phyloP scores from a whole-genome alignment of 495 filamentous ascomycete species.

The Xylaria grammica region DNA sequence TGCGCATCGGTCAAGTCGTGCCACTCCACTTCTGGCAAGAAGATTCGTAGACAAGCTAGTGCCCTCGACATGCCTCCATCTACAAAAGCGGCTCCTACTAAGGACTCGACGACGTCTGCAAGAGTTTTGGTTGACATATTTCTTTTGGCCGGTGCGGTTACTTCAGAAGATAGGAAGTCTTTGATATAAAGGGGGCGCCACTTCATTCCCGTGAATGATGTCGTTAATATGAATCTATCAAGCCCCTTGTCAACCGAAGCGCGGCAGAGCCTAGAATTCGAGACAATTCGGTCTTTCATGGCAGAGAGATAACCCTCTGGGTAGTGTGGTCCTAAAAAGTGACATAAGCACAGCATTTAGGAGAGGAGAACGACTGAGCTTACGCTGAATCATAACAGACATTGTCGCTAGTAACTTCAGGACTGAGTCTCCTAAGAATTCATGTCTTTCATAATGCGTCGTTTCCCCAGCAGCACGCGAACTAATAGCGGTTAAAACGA shows the following conservation, averaged over 20 bases:
- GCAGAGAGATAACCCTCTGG: constrained; percentile 79
- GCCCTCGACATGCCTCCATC: constrained; percentile 72
- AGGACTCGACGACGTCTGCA: constrained; percentile 85
- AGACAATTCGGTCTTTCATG: constrained; percentile 70
- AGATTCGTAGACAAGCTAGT: constrained; percentile 64
- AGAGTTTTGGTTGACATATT: constrained; percentile 76
- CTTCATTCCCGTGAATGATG: constrained; percentile 67
- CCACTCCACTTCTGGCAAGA: constrained; percentile 70
- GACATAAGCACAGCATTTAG: background rate
- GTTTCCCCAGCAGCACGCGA: constrained; percentile 64
- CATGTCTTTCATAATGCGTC: constrained; percentile 82
- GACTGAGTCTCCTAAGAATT: constrained; percentile 87
- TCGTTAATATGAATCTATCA: constrained; percentile 74
- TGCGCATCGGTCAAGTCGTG: constrained; percentile 41
- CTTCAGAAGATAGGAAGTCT: constrained; percentile 42
- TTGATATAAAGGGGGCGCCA: constrained; percentile 73
- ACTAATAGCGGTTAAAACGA: constrained; percentile 76
- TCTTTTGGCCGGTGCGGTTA: constrained; percentile 21
- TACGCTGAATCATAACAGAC: constrained; percentile 65
- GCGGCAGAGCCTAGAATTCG: constrained; percentile 70
- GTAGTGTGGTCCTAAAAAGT: constrained; percentile 60
- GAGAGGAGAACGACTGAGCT: constrained; percentile 17
- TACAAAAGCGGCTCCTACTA: constrained; percentile 79
- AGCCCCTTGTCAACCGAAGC: constrained; percentile 68
- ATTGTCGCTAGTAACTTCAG: constrained; percentile 78